phyloP scores from a whole-genome alignment of 169 alveolate species.

The Eimeria brunetti region DNA sequence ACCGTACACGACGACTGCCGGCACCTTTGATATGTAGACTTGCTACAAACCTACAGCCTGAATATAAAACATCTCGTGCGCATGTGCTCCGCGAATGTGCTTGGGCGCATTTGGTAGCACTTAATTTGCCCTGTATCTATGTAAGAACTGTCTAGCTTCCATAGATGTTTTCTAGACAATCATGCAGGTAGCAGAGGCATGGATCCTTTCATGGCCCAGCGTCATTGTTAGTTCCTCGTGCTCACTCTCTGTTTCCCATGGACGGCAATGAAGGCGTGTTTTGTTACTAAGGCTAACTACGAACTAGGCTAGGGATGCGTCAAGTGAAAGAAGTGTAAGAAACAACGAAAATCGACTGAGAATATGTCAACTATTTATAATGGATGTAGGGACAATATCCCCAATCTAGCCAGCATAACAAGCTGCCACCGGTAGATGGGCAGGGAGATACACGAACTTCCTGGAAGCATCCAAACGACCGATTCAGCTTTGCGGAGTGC shows the following conservation, averaged over 20 bases:
- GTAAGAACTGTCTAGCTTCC: neutral
- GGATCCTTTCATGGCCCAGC: neutral
- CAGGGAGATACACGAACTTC: neutral
- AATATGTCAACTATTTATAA: no score
- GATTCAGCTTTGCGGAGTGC: neutral
- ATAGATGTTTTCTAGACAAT: neutral
- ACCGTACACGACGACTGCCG: neutral
- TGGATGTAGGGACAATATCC: neutral
- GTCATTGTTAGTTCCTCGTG: neutral
- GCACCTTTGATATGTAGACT: neutral
- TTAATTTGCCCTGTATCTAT: neutral
- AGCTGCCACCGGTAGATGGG: neutral
- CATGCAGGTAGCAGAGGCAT: neutral
- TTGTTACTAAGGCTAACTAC: neutral
- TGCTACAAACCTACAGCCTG: constrained; percentile 4
- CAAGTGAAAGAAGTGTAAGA: neutral
- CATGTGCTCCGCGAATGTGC: neutral
- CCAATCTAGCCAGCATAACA: neutral
- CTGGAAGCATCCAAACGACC: neutral
- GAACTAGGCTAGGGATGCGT: neutral
- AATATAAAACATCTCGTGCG: neutral
- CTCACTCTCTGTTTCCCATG: neutral
- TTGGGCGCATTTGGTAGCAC: neutral
- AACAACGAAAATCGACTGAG: no score
- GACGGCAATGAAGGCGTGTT: neutral